These are phyloP conservation scores for barley (Hordeum vulgare) DNA, from an alignment of 176 grass and related monocot genomes.

Conservation along the genomic window MorexV3_pseudomolecules_assembly NC_058524.1:621412788-621413287, in stretches of 20 bases:
- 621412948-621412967: background rate
- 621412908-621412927: background rate
- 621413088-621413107: background rate
- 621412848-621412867: background rate
- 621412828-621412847: background rate
- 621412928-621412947: background rate
- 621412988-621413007: background rate
- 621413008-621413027: background rate
- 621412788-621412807: slow-evolving; percentile 52
- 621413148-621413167: background rate
- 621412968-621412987: background rate
- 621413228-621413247: background rate
- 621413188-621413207: background rate
- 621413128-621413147: background rate
- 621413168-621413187: background rate
- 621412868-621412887: background rate
- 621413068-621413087: background rate
- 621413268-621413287: background rate
- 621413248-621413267: background rate
- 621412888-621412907: background rate
- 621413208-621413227: background rate
- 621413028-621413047: background rate
- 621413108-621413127: background rate
- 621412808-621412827: slow-evolving; percentile 33
- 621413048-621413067: background rate